phyloP scores from a whole-genome alignment of 2,329 filamentous ascomycete species.

The Pseudogymnoascus pannorum region DNA sequence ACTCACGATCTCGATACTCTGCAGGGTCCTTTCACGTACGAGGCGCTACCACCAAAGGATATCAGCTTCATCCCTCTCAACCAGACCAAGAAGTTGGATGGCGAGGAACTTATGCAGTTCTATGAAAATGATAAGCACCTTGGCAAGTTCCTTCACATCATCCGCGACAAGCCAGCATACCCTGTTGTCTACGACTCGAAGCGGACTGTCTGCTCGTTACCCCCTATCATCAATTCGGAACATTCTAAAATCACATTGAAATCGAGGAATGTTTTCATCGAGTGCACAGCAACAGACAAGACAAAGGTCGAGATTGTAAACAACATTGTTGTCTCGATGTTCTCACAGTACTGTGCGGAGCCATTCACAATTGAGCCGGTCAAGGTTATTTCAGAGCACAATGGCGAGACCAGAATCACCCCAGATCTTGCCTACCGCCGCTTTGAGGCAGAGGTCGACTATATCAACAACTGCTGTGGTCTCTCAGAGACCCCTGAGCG shows the following conservation, averaged over 20 bases:
- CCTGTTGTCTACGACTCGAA: constrained; percentile 93
- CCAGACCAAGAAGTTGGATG: constrained; percentile 82
- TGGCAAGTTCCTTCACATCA: constrained; percentile 85
- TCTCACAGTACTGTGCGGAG: constrained; percentile 82
- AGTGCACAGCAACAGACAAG: constrained; percentile 90
- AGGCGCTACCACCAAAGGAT: constrained; percentile 82
- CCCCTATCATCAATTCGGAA: constrained; percentile 95
- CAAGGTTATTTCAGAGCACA: constrained; percentile 87
- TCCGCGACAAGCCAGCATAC: constrained; percentile 87
- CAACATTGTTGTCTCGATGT: constrained; percentile 96
- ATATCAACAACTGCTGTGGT: constrained; percentile 89
- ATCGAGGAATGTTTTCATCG: constrained; percentile 92
- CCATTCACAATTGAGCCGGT: constrained; percentile 91
- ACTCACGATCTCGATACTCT: constrained; percentile 94
- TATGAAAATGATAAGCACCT: constrained; percentile 94
- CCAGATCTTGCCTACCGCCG: constrained; percentile 72
- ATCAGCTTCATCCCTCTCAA: constrained; percentile 89
- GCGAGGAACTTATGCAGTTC: constrained; percentile 82
- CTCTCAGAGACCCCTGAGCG: constrained; percentile 65
- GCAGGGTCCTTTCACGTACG: constrained; percentile 92
- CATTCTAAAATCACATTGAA: constrained; percentile 92
- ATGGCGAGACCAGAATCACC: constrained; percentile 70
- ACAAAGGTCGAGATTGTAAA: constrained; percentile 95
- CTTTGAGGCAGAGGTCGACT: constrained; percentile 79
- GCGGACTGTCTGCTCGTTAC: constrained; percentile 79